Percentiles rank a stretch among this genome's conserved stretches.
phyloP scores from a whole-genome alignment of 345 rosid genomes.

The Brassica carinata region DNA sequence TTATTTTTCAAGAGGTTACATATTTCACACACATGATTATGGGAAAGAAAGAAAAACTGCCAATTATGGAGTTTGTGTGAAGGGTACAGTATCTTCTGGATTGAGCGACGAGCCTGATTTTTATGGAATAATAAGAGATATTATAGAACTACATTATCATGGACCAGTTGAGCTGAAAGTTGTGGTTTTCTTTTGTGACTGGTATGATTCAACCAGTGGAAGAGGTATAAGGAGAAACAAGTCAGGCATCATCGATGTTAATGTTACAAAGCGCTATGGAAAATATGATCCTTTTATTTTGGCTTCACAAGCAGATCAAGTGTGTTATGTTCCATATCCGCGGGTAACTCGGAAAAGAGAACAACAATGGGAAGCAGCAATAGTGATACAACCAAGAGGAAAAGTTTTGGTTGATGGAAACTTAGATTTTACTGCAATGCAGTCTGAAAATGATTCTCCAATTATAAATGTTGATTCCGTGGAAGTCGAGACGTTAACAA shows the following conservation, averaged over 20 bases:
- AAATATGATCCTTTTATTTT: neutral
- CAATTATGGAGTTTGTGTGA: neutral
- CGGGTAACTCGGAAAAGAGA: neutral
- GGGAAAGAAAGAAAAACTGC: neutral
- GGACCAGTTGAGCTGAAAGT: neutral
- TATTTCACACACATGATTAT: neutral
- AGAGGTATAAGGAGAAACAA: neutral
- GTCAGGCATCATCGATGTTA: neutral
- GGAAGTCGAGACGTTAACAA: no score
- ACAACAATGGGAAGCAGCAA: neutral
- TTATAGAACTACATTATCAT: neutral
- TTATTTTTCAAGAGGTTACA: neutral
- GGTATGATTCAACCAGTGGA: neutral
- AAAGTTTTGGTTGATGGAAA: no score
- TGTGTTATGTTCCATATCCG: neutral
- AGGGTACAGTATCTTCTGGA: neutral
- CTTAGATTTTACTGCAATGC: no score
- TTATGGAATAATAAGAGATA: neutral
- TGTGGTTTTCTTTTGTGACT: neutral
- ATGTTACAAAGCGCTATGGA: neutral
- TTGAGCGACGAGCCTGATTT: neutral
- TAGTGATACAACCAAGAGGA: neutral
- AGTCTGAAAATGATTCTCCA: no score
- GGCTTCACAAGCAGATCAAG: neutral
- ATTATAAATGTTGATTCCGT: no score